Evolutionary conservation across 2,329 filamentous ascomycete species (phyloP).

Genomic region (Hymenoscyphus fructigenus): DNA sequence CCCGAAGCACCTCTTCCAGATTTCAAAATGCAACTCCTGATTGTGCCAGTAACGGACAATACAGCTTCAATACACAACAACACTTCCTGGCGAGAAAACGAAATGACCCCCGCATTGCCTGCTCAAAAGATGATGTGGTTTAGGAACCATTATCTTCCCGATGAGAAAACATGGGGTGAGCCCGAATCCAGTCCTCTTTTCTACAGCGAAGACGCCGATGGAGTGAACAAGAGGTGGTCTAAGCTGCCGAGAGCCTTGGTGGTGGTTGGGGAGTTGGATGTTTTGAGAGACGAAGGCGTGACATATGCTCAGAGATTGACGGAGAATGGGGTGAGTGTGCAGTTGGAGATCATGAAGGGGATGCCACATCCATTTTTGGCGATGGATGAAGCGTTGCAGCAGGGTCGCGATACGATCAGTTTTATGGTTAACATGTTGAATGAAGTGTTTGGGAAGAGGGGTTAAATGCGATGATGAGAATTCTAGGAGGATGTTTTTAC

Average conservation of each 20-base stretch:
- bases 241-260: constrained; percentile 51
- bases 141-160: constrained; percentile 55
- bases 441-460: constrained; percentile 20
- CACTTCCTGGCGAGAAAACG: constrained; percentile 49
- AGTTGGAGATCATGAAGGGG: constrained; percentile 51
- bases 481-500: not conserved
- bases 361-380: constrained; percentile 59
- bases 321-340: constrained; percentile 46
- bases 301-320: constrained; percentile 49
- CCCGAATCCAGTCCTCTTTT: constrained; percentile 56
- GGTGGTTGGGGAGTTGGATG: constrained; percentile 55
- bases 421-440: constrained; percentile 30
- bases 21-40: constrained; percentile 47
- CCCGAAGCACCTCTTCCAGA: constrained; percentile 41
- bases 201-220: constrained; percentile 42
- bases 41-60: constrained; percentile 59
- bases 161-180: constrained; percentile 44
- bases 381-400: constrained; percentile 55
- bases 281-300: constrained; percentile 54
- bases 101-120: constrained; percentile 51
- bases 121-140: constrained; percentile 62
- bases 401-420: constrained; percentile 51
- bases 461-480: not conserved
- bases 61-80: constrained; percentile 48
- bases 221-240: constrained; percentile 39